Conservation (phyloP, 139 green algal genomes). For the Micractinium sp. region DNA sequence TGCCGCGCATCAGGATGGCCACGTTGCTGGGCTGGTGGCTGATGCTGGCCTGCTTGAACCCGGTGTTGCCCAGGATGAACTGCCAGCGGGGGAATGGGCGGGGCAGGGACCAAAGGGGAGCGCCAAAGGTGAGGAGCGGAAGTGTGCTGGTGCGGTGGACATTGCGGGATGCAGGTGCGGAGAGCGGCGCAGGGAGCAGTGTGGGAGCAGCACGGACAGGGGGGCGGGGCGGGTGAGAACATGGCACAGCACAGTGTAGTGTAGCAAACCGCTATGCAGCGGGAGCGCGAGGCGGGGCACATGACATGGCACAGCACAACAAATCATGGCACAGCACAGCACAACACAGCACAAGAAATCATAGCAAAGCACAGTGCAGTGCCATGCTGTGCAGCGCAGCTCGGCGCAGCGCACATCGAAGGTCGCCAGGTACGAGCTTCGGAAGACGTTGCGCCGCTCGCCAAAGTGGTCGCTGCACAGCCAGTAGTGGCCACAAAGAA, state of each 20-base stretch:
- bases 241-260: background rate
- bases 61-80: slow-evolving; percentile 88
- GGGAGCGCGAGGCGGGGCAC: no score
- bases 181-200: background rate
- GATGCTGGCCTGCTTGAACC: slow-evolving; percentile 65
- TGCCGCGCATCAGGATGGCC: slow-evolving; percentile 52
- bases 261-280: background rate
- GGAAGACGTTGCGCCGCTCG: slow-evolving; percentile 85
- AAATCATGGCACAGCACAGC: background rate
- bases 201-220: background rate
- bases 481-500: background rate
- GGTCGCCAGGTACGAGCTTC: slow-evolving; percentile 91
- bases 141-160: no score
- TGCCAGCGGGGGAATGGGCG: background rate
- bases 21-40: slow-evolving; percentile 70
- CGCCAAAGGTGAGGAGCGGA: no score
- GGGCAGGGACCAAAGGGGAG: no score
- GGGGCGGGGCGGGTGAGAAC: background rate
- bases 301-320: background rate
- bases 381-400: background rate
- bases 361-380: background rate
- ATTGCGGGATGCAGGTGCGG: background rate
- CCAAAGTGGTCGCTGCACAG: background rate
- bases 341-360: no score
- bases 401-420: slow-evolving; percentile 67